phyloP scores from a whole-genome alignment of 257 asterid genomes.

The Primulina huaijiensis region DNA sequence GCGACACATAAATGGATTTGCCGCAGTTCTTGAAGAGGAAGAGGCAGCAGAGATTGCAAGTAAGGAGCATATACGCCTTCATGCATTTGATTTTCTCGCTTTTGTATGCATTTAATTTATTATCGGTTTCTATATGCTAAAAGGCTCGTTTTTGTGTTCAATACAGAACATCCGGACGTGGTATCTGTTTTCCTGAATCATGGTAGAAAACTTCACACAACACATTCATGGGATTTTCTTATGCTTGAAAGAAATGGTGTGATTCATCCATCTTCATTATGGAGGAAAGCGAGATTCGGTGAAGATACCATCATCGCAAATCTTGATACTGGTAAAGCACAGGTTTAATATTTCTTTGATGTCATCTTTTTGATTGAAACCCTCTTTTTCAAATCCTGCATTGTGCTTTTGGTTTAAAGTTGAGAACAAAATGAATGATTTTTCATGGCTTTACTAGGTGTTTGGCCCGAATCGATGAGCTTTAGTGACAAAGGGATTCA shows the following conservation, averaged over 20 bases:
- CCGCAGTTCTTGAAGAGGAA: constrained; percentile 65
- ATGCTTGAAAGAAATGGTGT: constrained; percentile 41
- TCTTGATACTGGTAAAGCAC: constrained; percentile 54
- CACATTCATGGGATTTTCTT: constrained; percentile 77
- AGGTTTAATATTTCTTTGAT: neutral
- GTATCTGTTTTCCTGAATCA: constrained; percentile 52
- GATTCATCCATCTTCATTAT: constrained; percentile 36
- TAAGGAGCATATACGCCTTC: constrained; percentile 23
- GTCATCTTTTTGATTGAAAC: neutral
- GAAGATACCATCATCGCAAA: constrained; percentile 59
- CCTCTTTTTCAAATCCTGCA: neutral
- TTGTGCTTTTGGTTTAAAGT: constrained; percentile 11
- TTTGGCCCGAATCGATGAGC: constrained; percentile 85
- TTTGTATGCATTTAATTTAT: neutral
- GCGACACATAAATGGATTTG: constrained; percentile 68
- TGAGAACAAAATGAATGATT: neutral
- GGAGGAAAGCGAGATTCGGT: constrained; percentile 63
- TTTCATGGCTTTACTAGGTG: constrained; percentile 41
- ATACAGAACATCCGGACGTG: constrained; percentile 57
- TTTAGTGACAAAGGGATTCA: constrained; percentile 48
- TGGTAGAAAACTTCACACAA: constrained; percentile 57
- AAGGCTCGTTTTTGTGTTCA: neutral
- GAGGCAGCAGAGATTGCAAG: constrained; percentile 57
- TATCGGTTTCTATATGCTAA: neutral
- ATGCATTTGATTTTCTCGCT: neutral